phyloP scores from a whole-genome alignment of 495 filamentous ascomycete species.

The Penicillium paradoxum region DNA sequence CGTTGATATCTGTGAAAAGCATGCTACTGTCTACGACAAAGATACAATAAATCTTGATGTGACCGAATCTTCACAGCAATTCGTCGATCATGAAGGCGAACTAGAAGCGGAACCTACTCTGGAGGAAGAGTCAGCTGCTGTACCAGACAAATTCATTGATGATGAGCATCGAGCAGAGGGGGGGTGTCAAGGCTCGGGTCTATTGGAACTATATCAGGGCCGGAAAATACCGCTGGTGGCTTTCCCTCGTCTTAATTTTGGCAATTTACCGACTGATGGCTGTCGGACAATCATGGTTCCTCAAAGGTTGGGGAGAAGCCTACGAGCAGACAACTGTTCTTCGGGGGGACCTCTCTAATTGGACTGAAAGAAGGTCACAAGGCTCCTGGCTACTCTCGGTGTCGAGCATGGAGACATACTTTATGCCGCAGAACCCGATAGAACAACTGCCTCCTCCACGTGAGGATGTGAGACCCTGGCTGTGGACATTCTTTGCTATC shows the following conservation, averaged over 20 bases:
- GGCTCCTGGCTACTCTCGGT: not conserved
- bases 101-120: conserved; percentile 29
- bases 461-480: conserved; percentile 68
- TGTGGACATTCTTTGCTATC: conserved; percentile 59
- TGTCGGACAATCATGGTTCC: conserved; percentile 68
- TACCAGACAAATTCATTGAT: conserved; percentile 74
- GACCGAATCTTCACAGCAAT: conserved; percentile 10
- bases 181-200: conserved; percentile 63
- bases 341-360: conserved; percentile 2
- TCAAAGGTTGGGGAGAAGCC: conserved; percentile 80
- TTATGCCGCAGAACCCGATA: conserved; percentile 37
- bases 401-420: conserved; percentile 14
- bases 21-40: conserved; percentile 45
- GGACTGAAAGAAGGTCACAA: not conserved
- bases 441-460: conserved; percentile 58
- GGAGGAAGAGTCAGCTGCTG: conserved; percentile 44
- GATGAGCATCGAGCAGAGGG: conserved; percentile 74
- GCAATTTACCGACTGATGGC: conserved; percentile 54
- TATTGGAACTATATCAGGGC: conserved; percentile 83
- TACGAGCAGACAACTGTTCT: conserved; percentile 43
- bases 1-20: conserved; percentile 57
- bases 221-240: conserved; percentile 69
- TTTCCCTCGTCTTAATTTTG: conserved; percentile 52
- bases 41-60: conserved; percentile 18
- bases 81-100: conserved; percentile 29